phyloP scores from a whole-genome alignment of 2,329 filamentous ascomycete species.

The Cladophialophora exuberans region DNA sequence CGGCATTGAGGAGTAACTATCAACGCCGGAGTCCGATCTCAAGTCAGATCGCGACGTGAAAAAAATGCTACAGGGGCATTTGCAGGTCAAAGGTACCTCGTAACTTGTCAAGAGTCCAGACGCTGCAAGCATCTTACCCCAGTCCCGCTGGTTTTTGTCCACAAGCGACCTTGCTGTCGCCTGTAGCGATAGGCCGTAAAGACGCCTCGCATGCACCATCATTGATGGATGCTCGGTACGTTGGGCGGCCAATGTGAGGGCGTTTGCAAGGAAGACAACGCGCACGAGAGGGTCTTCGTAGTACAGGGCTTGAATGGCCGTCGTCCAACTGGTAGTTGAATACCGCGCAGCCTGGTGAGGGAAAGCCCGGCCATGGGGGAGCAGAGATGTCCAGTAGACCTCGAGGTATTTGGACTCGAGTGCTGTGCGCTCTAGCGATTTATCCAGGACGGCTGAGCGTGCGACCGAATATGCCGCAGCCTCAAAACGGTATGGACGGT shows the following conservation, averaged over 20 bases:
- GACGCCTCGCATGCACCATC: conserved; percentile 8
- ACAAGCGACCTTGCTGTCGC: background rate
- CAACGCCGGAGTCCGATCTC: background rate
- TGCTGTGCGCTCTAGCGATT: conserved; percentile 5
- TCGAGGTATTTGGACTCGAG: conserved; percentile 12
- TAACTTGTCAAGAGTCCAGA: conserved; percentile 2
- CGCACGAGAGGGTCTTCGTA: conserved; percentile 5
- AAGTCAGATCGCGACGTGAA: background rate
- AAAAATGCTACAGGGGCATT: background rate
- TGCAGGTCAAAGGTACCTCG: background rate
- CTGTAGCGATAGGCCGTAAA: conserved; percentile 12
- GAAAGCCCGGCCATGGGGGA: conserved; percentile 10
- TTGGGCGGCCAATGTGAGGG: conserved; percentile 4
- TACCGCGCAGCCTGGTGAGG: conserved; percentile 8
- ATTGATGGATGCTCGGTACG: background rate
- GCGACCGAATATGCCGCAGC: conserved; percentile 1
- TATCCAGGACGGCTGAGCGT: background rate
- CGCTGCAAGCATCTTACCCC: background rate
- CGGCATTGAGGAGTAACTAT: background rate
- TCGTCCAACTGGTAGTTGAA: conserved; percentile 14
- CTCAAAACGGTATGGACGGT: background rate
- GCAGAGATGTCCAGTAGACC: conserved; percentile 14
- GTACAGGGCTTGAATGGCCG: conserved; percentile 12
- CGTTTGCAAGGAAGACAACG: conserved; percentile 13
- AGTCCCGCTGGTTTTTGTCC: background rate